Percentiles rank a stretch among this genome's conserved stretches.
These are phyloP conservation scores for Tylopilus sp. DNA, from an alignment of 1,284 basidiomycete genomes.

Conservation along the genomic window DNA sequence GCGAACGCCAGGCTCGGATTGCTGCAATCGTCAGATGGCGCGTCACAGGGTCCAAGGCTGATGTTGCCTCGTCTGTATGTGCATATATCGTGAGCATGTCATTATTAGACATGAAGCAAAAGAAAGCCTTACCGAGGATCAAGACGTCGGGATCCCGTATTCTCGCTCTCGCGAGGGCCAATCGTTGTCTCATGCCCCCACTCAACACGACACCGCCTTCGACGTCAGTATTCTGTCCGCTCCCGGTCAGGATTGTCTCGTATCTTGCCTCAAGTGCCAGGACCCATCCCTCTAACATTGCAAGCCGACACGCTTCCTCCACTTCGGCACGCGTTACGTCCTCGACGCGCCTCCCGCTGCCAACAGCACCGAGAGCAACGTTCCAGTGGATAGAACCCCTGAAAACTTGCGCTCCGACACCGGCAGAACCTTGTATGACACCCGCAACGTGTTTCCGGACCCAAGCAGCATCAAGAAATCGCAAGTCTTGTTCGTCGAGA, in stretches of 20 bases:
- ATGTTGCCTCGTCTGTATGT: slow-evolving; percentile 87
- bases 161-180: slow-evolving; percentile 88
- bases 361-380: slow-evolving; percentile 72
- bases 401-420: slow-evolving; percentile 29
- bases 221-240: slow-evolving; percentile 42
- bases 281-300: slow-evolving; percentile 88
- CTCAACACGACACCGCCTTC: slow-evolving; percentile 72
- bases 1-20: slow-evolving; percentile 67
- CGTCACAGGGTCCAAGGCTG: slow-evolving; percentile 88
- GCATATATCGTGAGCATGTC: slow-evolving; percentile 4
- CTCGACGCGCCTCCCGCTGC: slow-evolving; percentile 37
- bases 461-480: slow-evolving; percentile 75
- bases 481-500: slow-evolving; percentile 80
- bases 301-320: slow-evolving; percentile 77
- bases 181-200: slow-evolving; percentile 90
- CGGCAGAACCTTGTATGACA: slow-evolving; percentile 64
- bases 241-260: slow-evolving; percentile 63
- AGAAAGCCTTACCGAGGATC: slow-evolving; percentile 75
- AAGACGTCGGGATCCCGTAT: slow-evolving; percentile 87
- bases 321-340: slow-evolving; percentile 69
- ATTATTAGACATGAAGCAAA: slow-evolving; percentile 3
- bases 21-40: slow-evolving; percentile 88
- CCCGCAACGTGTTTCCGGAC: slow-evolving; percentile 70
- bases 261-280: slow-evolving; percentile 82
- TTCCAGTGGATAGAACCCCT: slow-evolving; percentile 79